Evolutionary conservation across 1,139 yeast genomes (phyloP), one percentile per base, ranked within the genome.

Genomic region (Yamadazyma dendronema): DNA sequence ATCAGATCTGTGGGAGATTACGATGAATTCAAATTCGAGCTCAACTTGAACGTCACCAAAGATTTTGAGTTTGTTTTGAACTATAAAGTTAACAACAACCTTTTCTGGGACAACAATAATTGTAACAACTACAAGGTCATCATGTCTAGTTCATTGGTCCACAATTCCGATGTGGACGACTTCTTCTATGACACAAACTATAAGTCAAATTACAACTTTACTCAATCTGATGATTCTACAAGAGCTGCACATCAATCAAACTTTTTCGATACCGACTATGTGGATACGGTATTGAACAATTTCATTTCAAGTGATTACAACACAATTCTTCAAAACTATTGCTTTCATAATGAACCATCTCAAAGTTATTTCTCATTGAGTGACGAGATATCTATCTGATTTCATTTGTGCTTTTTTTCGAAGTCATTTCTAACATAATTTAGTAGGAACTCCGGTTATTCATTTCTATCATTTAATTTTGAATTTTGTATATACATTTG

Each of bases 11-110:
- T 62, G 15, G 52, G 55, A 17, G 52, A 57, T 31, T 55, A 52
- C 36, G 75, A 69, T 52, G 67, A 65, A 47, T 70, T 70, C 52
- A 57, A 57, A 40, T 67, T 69, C 45, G 56, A 56, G 33, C 54
- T 68, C 17, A 61, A 64, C 7, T 51, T 69, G 31, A 48, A 53
- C 19, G 28, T 45, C 12, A 38, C 50, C 17, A 42, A 48, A 30
- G 38, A 47, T 59, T 67, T 50, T 49, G 58, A 39, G 51, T 69
- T 36, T 62, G 67, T 22, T 49, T 62, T 42, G 44, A 56, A 30
- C 37, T 31, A 45, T 50, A 32, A 42, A 40, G 41, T 59, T 15
- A 45, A 44, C 39, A 49, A 50, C 35, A 40, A 42, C n/a, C 42
- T 47, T 2, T 60, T 43, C 43, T 67, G 72, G 72, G 72, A 65